Base-by-base conservation (phyloP, 1,139 yeast genomes). In the Candida buenavistaensis region DNA sequence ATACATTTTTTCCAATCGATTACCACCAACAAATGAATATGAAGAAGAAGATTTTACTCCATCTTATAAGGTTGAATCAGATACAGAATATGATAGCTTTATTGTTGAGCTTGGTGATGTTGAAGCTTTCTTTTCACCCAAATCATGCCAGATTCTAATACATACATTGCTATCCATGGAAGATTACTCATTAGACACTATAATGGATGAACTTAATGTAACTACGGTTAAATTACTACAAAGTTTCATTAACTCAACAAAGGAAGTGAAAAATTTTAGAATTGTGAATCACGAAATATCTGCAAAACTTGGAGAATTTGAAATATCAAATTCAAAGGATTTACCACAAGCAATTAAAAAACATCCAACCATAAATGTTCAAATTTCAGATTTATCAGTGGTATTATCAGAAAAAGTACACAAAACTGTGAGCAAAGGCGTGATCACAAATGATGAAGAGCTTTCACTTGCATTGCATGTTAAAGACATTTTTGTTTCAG, bases 151-250 rank as follows among this genome's bases (percentile, higher is more conserved):
- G 2, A 45, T 57, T 0, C 16, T 71, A 3, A 61, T 70, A 1
- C 48, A 46, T 2, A 40, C 70, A 6, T 33, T 64, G 1, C 59
- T 61, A 7, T 63, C 65, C 3, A 51, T 62, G 27, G 51, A 64
- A 8, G 60, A 64, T n/a, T 62, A 55, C 33, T 59, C 68, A 4
- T 50, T 80, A 29, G 67, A 68, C 16, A 64, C 71, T 6, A 59
- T 78, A 2, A 63, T 89, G 54, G 96, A 90, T 52, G 53, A 57
- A 13, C 59, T 88, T 14, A 95, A 89, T 40, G 58, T 76, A 16
- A 73, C 76, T n/a, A 75, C 83, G 2, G 66, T 86, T 9, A 57
- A 56, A 24, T 53, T 62, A 12, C 52, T 83, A 12, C 60, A 65
- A 21, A 46, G 45, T 8, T 52, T 67, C 14, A 57, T 75, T 35